Evolutionary conservation across 495 filamentous ascomycete genomes (phyloP), one percentile per base, ranked within the genome.

Genomic region (Xylaria scruposa): DNA sequence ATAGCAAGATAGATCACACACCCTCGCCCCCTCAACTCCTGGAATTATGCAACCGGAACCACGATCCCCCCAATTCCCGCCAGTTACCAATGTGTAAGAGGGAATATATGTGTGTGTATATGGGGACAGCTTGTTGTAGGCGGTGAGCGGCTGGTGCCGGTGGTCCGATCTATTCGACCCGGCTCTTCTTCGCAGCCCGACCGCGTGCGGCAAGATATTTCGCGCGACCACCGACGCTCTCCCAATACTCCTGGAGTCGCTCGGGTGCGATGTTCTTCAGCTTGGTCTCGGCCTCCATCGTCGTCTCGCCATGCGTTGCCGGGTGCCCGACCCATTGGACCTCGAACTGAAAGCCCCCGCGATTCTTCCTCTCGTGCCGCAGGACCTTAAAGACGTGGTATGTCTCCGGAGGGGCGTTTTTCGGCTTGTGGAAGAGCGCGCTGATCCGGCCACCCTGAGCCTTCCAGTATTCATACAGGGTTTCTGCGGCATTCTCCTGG

Each of bases 251-350:
- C 0, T 74, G 42, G 4, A 79, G 40, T 21, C 44, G 15, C 56
- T 73, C 60, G 2, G 77, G 73, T 21, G 77, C 76, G 15, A 74
- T 68, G 51, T 72, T 75, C 26, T 51, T 76, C 13, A 79, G 59
- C 54, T 79, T 79, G 19, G 67, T 0, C 67, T 79, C 77, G 26
- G 72, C 53, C 56, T 79, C 77, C 63, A 73, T 62, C 12, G 77
- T 69, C 5, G 77, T 79, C 71, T 79, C 77, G 15, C 74, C 76
- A 13, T 62, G 72, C 40, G 63, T 73, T 1, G 71, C 10, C 17
- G 76, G 69, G 53, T 79, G 77, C 6, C 77, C 77, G 5, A 79
- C 77, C 77, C 77, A 79, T 31, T 79, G 77, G 9, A 79, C 76
- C 70, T 78, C 77, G 58, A 78, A 75, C 59, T 79, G 71, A 67